A percentile compares a stretch with the other conserved stretches of the same genome.
These are phyloP conservation scores for Aspergillus sp. DNA, from an alignment of 2,329 filamentous ascomycete species.

Conservation along the genomic window DNA sequence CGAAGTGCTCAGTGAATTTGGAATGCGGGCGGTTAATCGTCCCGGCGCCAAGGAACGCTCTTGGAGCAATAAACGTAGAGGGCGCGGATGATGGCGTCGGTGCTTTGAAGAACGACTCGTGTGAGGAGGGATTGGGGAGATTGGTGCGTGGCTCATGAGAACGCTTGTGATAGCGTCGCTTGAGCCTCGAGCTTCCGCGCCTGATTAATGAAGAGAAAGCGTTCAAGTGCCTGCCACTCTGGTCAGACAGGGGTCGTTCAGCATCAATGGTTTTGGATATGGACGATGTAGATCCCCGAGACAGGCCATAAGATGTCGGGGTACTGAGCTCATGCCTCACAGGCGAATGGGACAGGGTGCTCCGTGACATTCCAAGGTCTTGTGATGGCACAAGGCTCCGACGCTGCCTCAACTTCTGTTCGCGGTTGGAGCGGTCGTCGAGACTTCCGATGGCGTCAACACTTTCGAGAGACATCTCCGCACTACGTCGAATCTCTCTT, in stretches of 20 bases:
- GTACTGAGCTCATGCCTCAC: conserved; percentile 36
- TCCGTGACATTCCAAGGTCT: conserved; percentile 24
- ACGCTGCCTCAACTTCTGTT: conserved; percentile 16
- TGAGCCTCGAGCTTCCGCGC: conserved; percentile 49
- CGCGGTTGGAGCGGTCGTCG: conserved; percentile 25
- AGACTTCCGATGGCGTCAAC: conserved; percentile 23
- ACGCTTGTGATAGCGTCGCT: conserved; percentile 43
- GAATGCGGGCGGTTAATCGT: conserved; percentile 74
- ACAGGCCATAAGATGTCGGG: conserved; percentile 43
- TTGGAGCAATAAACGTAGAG: conserved; percentile 27
- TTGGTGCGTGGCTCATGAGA: conserved; percentile 55
- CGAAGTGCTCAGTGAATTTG: conserved; percentile 84
- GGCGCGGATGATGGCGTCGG: conserved; percentile 41
- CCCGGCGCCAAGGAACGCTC: conserved; percentile 40
- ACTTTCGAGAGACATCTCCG: conserved; percentile 21
- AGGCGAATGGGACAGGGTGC: conserved; percentile 34
- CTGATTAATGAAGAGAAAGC: conserved; percentile 68
- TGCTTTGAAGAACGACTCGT: conserved; percentile 67
- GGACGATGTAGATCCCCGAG: conserved; percentile 44
- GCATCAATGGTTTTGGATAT: conserved; percentile 44
- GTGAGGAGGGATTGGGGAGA: conserved; percentile 75
- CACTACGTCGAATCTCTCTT: conserved; percentile 16
- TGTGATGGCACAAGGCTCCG: conserved; percentile 26
- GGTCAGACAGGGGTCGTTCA: conserved; percentile 47
- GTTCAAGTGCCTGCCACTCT: conserved; percentile 36